Conservation (phyloP, 179 eudicot genomes). For the Vitellaria paradoxa region DNA sequence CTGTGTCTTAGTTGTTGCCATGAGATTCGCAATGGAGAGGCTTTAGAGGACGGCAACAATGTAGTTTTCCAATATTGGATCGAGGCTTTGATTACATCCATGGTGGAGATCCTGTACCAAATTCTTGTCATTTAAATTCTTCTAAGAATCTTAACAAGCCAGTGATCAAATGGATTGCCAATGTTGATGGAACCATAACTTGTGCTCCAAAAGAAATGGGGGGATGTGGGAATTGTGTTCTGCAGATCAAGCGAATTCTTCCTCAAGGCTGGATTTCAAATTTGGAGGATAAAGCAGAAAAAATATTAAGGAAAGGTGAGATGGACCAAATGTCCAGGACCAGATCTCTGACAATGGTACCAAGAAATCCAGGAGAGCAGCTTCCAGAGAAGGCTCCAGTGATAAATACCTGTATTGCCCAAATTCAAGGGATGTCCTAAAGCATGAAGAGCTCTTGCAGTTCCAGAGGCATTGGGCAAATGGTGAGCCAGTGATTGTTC, state of each 20-base stretch:
- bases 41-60: conserved; percentile 37
- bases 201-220: conserved; percentile 72
- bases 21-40: conserved; percentile 63
- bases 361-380: conserved; percentile 27
- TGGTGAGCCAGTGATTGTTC: conserved; percentile 89
- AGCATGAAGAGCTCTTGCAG: conserved; percentile 29
- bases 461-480: conserved; percentile 68
- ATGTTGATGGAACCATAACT: conserved; percentile 43
- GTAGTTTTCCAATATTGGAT: conserved; percentile 28
- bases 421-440: conserved; percentile 33
- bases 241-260: conserved; percentile 68
- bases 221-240: conserved; percentile 62
- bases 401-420: conserved; percentile 56
- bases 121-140: conserved; percentile 17
- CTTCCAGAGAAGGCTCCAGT: conserved; percentile 28
- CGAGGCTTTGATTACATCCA: conserved; percentile 69
- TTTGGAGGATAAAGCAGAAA: conserved; percentile 43
- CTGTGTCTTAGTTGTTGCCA: conserved; percentile 72
- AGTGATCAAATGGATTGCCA: conserved; percentile 40
- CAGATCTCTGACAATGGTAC: conserved; percentile 7
- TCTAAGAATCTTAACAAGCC: conserved; percentile 10
- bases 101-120: conserved; percentile 60
- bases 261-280: conserved; percentile 53
- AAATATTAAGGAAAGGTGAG: conserved; percentile 21
- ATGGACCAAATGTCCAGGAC: conserved; percentile 8